These are phyloP conservation scores for Rhodomyrtus psidioides DNA, from an alignment of 441 rosid species.

Conservation along the genomic window DNA sequence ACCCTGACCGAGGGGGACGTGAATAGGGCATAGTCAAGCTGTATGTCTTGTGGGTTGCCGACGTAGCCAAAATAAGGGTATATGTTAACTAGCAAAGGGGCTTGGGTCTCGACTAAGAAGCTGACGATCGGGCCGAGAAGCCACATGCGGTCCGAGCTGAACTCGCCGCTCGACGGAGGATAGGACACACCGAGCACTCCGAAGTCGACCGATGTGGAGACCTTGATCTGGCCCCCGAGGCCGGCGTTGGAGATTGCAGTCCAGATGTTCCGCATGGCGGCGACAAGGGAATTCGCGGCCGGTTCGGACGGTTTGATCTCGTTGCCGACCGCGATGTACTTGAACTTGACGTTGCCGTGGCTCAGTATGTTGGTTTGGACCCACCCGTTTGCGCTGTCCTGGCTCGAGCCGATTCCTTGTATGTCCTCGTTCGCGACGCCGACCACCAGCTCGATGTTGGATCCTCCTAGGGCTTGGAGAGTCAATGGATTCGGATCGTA, in stretches of 20 bases:
- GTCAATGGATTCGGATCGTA: conserved; percentile 6
- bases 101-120: conserved; percentile 20
- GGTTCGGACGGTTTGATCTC: conserved; percentile 20
- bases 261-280: conserved; percentile 23
- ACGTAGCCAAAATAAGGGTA: conserved; percentile 29
- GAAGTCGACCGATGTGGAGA: conserved; percentile 26
- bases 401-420: conserved; percentile 24
- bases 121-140: conserved; percentile 23
- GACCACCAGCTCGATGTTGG: neutral
- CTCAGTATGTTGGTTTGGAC: conserved; percentile 29
- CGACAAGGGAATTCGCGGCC: conserved; percentile 16
- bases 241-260: conserved; percentile 6
- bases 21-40: conserved; percentile 35
- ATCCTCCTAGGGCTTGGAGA: conserved; percentile 12
- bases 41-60: neutral
- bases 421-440: conserved; percentile 9
- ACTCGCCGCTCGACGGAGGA: conserved; percentile 39
- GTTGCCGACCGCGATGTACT: conserved; percentile 48
- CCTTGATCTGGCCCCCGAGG: conserved; percentile 17
- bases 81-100: conserved; percentile 28
- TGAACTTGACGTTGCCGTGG: conserved; percentile 27
- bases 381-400: conserved; percentile 36
- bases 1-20: conserved; percentile 17
- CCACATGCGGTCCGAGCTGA: conserved; percentile 12
- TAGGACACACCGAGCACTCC: conserved; percentile 5